Evolutionary conservation across 2,329 filamentous ascomycete genomes (phyloP), one percentile per base, ranked within the genome.

Genomic region (Rhinocladiella mackenziei): DNA sequence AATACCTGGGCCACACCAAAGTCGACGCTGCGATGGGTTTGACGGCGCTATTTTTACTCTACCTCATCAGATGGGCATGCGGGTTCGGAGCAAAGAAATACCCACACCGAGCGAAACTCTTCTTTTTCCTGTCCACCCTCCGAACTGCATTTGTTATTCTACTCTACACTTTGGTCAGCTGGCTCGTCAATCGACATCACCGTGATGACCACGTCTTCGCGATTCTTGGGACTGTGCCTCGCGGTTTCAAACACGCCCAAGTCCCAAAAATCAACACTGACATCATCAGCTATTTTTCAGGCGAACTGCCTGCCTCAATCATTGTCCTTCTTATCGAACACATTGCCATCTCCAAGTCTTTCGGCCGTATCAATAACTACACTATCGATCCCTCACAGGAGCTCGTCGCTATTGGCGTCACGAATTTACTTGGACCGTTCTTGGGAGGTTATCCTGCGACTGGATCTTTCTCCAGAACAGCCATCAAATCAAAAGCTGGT

Each of bases 251-350:
- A 60, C 75, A 91, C 61, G 85, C 86, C 13, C 81, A 75, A 11
- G 81, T 84, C 4, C 92, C 92, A 0, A 72, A 67, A 0, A 69
- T 97, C 48, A 80, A 84, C 54, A 65, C 65, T 0, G 65, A 73
- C 0, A 77, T 96, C 39, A 77, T 95, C 60, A 74, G 70, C 2
- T 68, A 78, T 1, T 88, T 94, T 59, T 73, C 77, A 1, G 72
- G 73, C 31, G 76, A 96, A 53, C 71, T 97, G 3, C 92, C 92
- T 0, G 85, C 86, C 5, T 83, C 85, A 1, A 82, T 96, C 39
- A 94, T 97, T 54, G 89, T 98, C n/a, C 75, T 97, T 45, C 75
- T 97, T 25, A 94, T 97, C 50, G 92, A 97, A 66, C 91, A 97
- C 63, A 95, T 97, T 58, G 89, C 91, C 35, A 96, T 97, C 52